Percentiles rank a stretch among this genome's conserved stretches.
Evolutionary conservation across 345 rosid genomes (phyloP).

Genomic region (Microthlaspi erraticum): DNA sequence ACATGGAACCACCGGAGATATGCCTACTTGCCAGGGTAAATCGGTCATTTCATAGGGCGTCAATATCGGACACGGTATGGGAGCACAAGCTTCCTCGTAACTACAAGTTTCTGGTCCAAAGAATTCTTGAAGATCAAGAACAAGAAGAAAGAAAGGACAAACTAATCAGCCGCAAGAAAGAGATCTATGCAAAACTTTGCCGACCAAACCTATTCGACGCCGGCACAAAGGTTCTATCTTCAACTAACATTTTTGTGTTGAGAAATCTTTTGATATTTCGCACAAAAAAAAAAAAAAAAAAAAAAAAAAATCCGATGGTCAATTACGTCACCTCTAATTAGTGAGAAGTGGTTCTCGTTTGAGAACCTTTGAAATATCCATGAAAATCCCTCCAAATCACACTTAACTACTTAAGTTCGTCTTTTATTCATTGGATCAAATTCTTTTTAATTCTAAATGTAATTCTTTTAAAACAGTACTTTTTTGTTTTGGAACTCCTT

Average conservation of each 20-base stretch:
- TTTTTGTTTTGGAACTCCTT: too few species aligned
- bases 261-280: slow-evolving; percentile 12
- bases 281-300: too few species aligned
- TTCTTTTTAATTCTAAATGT: too few species aligned
- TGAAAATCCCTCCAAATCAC: too few species aligned
- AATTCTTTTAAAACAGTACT: too few species aligned
- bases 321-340: slow-evolving; percentile 18
- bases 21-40: slow-evolving; percentile 68
- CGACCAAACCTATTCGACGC: slow-evolving; percentile 62
- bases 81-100: slow-evolving; percentile 80
- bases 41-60: slow-evolving; percentile 67
- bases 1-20: slow-evolving; percentile 86
- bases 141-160: slow-evolving; percentile 17
- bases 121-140: slow-evolving; percentile 51
- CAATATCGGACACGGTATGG: slow-evolving; percentile 80
- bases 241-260: slow-evolving; percentile 7
- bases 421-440: too few species aligned
- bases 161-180: slow-evolving; percentile 55
- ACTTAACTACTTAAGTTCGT: too few species aligned
- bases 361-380: too few species aligned
- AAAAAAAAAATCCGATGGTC: slow-evolving; percentile 36
- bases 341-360: too few species aligned
- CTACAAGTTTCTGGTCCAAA: slow-evolving; percentile 60
- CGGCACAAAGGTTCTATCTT: slow-evolving; percentile 69
- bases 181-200: slow-evolving; percentile 66